Conservation (phyloP, 495 filamentous ascomycete species). For the Baudoinia panamericana region DNA sequence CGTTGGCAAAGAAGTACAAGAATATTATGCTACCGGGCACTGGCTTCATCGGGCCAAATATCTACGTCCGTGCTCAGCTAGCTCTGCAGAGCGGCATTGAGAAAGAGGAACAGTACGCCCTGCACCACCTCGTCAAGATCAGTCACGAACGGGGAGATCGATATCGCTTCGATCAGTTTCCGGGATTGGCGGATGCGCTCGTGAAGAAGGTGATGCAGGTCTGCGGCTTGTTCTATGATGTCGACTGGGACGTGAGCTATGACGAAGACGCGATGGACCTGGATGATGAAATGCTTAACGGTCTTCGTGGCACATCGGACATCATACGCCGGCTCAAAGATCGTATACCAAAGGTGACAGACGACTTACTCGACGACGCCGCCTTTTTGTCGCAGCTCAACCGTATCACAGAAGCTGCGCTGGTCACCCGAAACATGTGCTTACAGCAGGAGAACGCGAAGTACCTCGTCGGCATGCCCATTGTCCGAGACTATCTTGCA, state of each 20-base stretch:
- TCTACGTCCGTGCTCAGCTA: constrained; percentile 69
- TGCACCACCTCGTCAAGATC: constrained; percentile 89
- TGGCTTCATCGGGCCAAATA: constrained; percentile 61
- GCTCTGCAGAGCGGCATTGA: constrained; percentile 68
- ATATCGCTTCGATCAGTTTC: constrained; percentile 83
- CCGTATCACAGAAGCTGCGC: constrained; percentile 69
- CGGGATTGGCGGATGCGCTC: constrained; percentile 76
- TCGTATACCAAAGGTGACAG: constrained; percentile 37
- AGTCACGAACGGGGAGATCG: constrained; percentile 90
- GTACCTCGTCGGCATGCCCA: constrained; percentile 59
- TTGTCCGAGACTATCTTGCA: constrained; percentile 65
- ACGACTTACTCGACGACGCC: constrained; percentile 62
- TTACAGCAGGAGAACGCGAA: constrained; percentile 77
- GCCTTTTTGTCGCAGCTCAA: constrained; percentile 54
- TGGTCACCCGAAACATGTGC: constrained; percentile 88
- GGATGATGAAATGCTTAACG: constrained; percentile 47
- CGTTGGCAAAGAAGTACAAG: constrained; percentile 24
- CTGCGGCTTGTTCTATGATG: constrained; percentile 59
- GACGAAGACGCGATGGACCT: constrained; percentile 39
- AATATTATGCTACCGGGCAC: constrained; percentile 44
- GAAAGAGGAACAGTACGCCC: constrained; percentile 73
- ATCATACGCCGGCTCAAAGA: constrained; percentile 50
- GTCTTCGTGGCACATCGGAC: constrained; percentile 62
- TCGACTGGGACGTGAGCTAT: constrained; percentile 70
- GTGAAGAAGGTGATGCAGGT: constrained; percentile 70